Evolutionary conservation across 202 grass and related monocot genomes (phyloP).

Genomic region (Setaria viridis): DNA sequence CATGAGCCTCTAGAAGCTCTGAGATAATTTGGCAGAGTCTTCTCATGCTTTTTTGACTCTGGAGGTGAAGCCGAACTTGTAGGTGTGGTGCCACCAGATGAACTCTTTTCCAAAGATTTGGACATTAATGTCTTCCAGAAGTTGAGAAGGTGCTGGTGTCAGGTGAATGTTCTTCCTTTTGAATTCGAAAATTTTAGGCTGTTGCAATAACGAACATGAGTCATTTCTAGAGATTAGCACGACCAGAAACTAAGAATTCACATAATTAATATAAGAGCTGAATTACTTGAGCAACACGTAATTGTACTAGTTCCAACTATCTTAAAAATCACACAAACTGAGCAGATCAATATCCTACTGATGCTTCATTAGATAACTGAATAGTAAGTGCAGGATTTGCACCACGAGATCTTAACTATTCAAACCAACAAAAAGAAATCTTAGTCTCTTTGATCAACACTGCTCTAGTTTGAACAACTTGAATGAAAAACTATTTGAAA

Average conservation of each 20-base stretch:
- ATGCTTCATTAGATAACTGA: not conserved
- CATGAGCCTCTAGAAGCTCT: conserved; percentile 77
- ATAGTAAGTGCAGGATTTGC: not conserved
- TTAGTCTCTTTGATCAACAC: not conserved
- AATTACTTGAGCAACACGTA: not conserved
- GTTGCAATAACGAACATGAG: conserved; percentile 12
- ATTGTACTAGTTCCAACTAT: conserved; percentile 5
- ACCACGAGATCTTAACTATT: conserved; percentile 4
- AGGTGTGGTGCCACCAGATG: conserved; percentile 39
- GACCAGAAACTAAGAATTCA: conserved; percentile 16
- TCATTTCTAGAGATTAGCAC: conserved; percentile 33
- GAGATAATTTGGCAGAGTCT: conserved; percentile 66
- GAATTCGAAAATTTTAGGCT: conserved; percentile 33
- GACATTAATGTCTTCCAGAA: conserved; percentile 46
- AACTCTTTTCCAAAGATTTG: conserved; percentile 53
- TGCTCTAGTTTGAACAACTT: conserved; percentile 11
- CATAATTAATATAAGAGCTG: conserved; percentile 22
- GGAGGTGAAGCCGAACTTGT: conserved; percentile 47
- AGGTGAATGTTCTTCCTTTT: conserved; percentile 25
- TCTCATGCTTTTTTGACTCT: conserved; percentile 50
- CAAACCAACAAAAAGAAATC: conserved; percentile 8
- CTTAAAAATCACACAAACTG: not conserved
- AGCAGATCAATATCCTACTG: conserved; percentile 3
- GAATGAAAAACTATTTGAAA: conserved; percentile 3
- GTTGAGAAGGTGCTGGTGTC: conserved; percentile 28